phyloP scores from a whole-genome alignment of 768 basidiomycete species.

The Boletus pseudo-olivaceus region DNA sequence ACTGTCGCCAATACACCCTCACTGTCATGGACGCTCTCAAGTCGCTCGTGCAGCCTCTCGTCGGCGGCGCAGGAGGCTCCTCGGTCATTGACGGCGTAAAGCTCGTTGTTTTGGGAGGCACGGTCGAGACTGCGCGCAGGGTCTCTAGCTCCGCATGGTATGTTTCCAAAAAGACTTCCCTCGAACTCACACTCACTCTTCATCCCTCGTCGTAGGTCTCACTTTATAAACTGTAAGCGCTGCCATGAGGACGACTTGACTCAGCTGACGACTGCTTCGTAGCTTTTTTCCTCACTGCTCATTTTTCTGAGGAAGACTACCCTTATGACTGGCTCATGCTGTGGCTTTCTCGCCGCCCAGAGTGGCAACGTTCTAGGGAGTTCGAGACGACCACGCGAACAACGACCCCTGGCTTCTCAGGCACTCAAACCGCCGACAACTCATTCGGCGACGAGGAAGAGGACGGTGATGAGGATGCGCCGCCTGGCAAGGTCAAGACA shows the following conservation, averaged over 20 bases:
- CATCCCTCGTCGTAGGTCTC: constrained; percentile 48
- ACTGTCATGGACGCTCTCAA: constrained; percentile 71
- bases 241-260: background rate
- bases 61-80: constrained; percentile 68
- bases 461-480: constrained; percentile 44
- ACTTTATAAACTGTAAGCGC: constrained; percentile 81
- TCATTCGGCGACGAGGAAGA: constrained; percentile 51
- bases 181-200: constrained; percentile 11
- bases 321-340: constrained; percentile 92
- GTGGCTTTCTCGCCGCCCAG: constrained; percentile 80
- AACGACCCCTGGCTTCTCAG: constrained; percentile 54
- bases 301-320: constrained; percentile 87
- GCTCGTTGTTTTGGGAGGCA: constrained; percentile 84
- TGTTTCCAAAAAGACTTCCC: constrained; percentile 16
- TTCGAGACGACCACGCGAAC: constrained; percentile 85
- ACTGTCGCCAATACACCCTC: constrained; percentile 19
- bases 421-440: constrained; percentile 45
- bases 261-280: constrained; percentile 7
- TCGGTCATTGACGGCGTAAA: constrained; percentile 87
- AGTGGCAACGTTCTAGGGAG: constrained; percentile 87
- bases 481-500: constrained; percentile 64
- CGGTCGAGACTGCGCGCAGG: constrained; percentile 80
- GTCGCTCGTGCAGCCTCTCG: constrained; percentile 77
- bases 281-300: constrained; percentile 87
- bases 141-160: constrained; percentile 82